These are phyloP conservation scores for Tolypocladium sp. DNA, from an alignment of 2,329 filamentous ascomycete species.

Conservation along the genomic window DNA sequence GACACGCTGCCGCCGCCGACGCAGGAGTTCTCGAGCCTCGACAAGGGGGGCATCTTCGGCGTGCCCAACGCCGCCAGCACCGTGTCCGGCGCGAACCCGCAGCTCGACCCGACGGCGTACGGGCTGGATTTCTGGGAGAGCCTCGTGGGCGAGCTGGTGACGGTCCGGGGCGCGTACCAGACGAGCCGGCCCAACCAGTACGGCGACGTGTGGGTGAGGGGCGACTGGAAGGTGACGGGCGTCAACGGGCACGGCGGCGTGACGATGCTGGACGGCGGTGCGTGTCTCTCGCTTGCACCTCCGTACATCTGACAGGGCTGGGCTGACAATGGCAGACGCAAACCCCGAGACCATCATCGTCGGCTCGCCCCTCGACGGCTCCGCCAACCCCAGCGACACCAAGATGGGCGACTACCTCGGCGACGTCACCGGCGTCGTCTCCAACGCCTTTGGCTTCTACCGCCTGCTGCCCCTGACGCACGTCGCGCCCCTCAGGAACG, in stretches of 20 bases:
- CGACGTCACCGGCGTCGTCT: conserved; percentile 61
- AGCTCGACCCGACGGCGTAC: conserved; percentile 49
- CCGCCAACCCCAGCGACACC: conserved; percentile 46
- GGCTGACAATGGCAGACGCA: conserved; percentile 34
- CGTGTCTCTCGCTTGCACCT: too few species aligned
- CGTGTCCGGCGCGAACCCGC: conserved; percentile 50
- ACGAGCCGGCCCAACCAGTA: conserved; percentile 53
- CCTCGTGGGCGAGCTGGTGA: conserved; percentile 58
- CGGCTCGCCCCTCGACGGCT: conserved; percentile 55
- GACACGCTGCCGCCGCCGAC: conserved; percentile 50
- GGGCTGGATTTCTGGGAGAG: conserved; percentile 70
- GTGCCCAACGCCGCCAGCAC: conserved; percentile 53
- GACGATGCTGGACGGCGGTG: conserved; percentile 49
- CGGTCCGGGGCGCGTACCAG: conserved; percentile 45
- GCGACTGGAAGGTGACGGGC: conserved; percentile 55
- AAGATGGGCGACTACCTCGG: conserved; percentile 56
- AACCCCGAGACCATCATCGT: conserved; percentile 64
- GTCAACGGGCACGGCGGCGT: conserved; percentile 54
- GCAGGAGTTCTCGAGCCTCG: conserved; percentile 50
- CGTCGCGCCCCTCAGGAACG: conserved; percentile 36
- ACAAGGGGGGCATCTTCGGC: conserved; percentile 55
- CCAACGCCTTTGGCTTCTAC: conserved; percentile 60
- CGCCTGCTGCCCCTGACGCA: conserved; percentile 55
- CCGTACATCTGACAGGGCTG: too few species aligned
- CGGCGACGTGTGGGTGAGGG: conserved; percentile 61